Evolutionary conservation across 2,329 filamentous ascomycete genomes (phyloP).

Genomic region (Alternaria incomplexa): DNA sequence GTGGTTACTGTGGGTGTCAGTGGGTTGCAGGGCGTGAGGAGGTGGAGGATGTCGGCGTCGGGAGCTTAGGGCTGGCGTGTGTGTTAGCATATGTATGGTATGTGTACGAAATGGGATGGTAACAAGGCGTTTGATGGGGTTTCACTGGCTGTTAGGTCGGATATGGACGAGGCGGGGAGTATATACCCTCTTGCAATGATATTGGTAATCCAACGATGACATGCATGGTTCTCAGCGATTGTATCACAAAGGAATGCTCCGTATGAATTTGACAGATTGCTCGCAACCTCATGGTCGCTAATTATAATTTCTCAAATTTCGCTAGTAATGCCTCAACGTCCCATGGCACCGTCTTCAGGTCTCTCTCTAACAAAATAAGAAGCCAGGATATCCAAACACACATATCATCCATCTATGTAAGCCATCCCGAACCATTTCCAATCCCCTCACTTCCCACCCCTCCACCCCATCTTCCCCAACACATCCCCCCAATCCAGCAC

Average conservation of each 20-base stretch:
- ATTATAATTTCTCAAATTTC: neutral
- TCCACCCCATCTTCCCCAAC: slow-evolving; percentile 3
- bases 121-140: neutral
- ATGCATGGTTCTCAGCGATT: neutral
- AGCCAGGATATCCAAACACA: neutral
- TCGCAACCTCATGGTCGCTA: neutral
- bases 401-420: neutral
- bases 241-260: neutral
- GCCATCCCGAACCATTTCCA: neutral
- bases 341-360: neutral
- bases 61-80: neutral
- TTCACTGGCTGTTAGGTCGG: neutral
- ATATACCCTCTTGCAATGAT: neutral
- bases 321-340: neutral
- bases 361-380: neutral
- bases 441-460: neutral
- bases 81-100: neutral
- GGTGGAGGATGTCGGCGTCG: slow-evolving; percentile 1
- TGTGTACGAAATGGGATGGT: neutral
- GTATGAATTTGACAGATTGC: neutral
- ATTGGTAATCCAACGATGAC: neutral
- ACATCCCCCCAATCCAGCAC: slow-evolving; percentile 26
- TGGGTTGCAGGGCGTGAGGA: slow-evolving; percentile 13
- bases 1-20: slow-evolving; percentile 47
- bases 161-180: neutral